phyloP scores from a whole-genome alignment of 371 early-diverging fungal genomes.

The Actinomortierella ambigua region DNA sequence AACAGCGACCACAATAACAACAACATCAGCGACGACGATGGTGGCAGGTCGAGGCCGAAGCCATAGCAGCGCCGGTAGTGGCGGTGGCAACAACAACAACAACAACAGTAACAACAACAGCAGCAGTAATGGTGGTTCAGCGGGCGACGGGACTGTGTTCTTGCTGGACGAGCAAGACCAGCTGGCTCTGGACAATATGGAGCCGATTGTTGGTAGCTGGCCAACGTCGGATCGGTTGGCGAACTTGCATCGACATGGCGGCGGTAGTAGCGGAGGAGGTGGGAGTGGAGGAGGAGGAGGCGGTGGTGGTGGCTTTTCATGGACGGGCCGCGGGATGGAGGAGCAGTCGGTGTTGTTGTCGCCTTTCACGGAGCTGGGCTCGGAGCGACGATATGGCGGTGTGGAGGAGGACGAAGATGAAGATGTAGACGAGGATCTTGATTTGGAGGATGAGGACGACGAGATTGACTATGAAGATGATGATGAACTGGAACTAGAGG shows the following conservation, averaged over 20 bases:
- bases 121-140: no score
- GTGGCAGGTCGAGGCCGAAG: no score
- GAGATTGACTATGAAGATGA: slow-evolving; percentile 32
- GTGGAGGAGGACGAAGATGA: slow-evolving; percentile 14
- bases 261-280: not conserved
- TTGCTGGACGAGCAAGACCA: no score
- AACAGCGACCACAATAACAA: no score
- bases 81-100: no score
- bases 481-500: slow-evolving; percentile 21
- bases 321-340: not conserved
- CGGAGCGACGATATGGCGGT: slow-evolving; percentile 13
- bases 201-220: not conserved
- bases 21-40: no score
- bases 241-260: not conserved
- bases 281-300: not conserved
- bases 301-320: not conserved
- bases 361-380: not conserved
- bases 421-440: slow-evolving; percentile 8
- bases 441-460: slow-evolving; percentile 10
- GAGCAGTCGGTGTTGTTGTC: not conserved
- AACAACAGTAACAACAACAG: no score
- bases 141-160: no score
- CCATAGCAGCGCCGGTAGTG: not conserved
- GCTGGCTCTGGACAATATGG: no score
- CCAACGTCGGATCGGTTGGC: not conserved